Conservation (phyloP, 306 rosid species). For the Vachellia pachyceras region DNA sequence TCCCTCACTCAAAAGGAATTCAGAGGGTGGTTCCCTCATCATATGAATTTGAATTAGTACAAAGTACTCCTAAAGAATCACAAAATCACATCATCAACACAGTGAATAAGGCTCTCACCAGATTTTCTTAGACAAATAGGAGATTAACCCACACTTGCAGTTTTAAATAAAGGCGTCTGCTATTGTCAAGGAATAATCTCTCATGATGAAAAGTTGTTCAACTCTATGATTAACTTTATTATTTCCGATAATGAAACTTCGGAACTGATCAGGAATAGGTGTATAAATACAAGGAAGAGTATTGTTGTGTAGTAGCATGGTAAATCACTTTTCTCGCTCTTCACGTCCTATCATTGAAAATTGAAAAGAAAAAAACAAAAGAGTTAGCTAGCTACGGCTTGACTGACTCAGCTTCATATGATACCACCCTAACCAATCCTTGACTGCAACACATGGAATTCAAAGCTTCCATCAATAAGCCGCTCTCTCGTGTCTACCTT, state of each 20-base stretch:
- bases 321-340: background rate
- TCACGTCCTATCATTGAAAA: conserved; percentile 36
- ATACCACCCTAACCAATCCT: conserved; percentile 16
- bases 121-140: background rate
- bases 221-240: too few relatives aligned
- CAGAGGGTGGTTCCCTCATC: too few relatives aligned
- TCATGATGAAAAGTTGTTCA: background rate
- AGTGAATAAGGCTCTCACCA: too few relatives aligned
- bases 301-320: background rate
- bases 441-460: conserved; percentile 36
- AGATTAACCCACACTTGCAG: background rate
- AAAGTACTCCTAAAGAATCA: background rate
- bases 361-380: conserved; percentile 39
- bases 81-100: background rate
- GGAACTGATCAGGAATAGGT: too few relatives aligned
- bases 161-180: background rate
- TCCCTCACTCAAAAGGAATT: too few relatives aligned
- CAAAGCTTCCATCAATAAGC: background rate
- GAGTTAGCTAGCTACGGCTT: conserved; percentile 39
- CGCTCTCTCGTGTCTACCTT: conserved; percentile 7
- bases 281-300: background rate
- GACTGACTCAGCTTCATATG: conserved; percentile 33
- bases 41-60: background rate
- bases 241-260: too few relatives aligned
- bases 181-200: background rate